Percentiles rank a stretch among this genome's conserved stretches.
Conservation (phyloP, 345 rosid species). For the Ceriops tagal region DNA sequence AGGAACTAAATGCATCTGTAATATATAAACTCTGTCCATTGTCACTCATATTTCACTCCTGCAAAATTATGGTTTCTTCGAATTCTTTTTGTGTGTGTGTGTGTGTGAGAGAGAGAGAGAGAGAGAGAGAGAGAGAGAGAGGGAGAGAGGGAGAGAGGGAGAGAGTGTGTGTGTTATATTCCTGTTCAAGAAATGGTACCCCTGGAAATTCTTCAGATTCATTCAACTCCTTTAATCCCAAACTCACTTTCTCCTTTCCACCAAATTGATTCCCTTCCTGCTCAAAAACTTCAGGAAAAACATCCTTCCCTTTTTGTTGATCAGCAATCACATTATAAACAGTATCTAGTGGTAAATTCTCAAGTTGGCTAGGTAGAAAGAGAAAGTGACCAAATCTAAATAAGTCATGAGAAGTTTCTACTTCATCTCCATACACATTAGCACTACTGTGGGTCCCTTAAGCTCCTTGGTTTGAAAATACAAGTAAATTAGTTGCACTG, state of each 20-base stretch:
- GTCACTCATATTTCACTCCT: constrained; percentile 29
- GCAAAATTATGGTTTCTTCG: constrained; percentile 38
- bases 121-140: too few species aligned
- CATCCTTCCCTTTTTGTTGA: constrained; percentile 37
- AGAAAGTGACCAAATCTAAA: constrained; percentile 76
- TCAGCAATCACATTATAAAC: constrained; percentile 31
- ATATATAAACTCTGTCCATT: constrained; percentile 50
- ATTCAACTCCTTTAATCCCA: constrained; percentile 48
- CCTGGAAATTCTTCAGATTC: constrained; percentile 52
- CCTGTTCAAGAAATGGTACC: constrained; percentile 40
- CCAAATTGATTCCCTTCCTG: constrained; percentile 40
- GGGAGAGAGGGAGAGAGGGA: too few species aligned
- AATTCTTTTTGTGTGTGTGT: constrained; percentile 18
- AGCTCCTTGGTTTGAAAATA: too few species aligned
- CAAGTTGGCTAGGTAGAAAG: constrained; percentile 66
- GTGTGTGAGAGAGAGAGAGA: too few species aligned
- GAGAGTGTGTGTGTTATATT: constrained; percentile 27
- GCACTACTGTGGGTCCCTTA: too few species aligned
- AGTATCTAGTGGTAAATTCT: constrained; percentile 49
- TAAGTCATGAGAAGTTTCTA: constrained; percentile 56
- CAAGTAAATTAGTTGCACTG: too few species aligned
- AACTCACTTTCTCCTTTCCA: constrained; percentile 51
- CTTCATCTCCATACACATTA: constrained; percentile 31
- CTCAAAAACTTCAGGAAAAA: constrained; percentile 29
- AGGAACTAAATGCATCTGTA: constrained; percentile 44